Percentiles rank a stretch among this genome's conserved stretches.
Evolutionary conservation across 2,329 filamentous ascomycete genomes (phyloP).

Genomic region (Allantophomopsis lycopodina): DNA sequence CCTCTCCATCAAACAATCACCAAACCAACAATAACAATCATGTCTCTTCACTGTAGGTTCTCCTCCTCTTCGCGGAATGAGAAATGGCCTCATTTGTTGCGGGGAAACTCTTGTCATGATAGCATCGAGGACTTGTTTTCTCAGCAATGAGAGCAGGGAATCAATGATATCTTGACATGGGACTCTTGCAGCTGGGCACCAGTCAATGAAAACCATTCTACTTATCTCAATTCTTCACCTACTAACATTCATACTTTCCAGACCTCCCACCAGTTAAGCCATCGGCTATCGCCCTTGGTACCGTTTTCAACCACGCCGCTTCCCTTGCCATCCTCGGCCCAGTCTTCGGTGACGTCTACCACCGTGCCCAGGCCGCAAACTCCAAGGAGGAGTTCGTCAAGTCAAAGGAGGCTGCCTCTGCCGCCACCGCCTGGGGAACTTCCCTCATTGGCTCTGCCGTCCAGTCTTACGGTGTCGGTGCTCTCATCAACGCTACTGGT

Average conservation of each 20-base stretch:
- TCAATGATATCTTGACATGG: no score
- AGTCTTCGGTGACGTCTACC: conserved; percentile 88
- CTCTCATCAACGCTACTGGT: conserved; percentile 86
- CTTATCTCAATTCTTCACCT: neutral
- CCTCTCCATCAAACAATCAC: conserved; percentile 7
- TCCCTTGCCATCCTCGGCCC: conserved; percentile 80
- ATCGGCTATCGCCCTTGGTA: conserved; percentile 92
- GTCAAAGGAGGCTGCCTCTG: conserved; percentile 81
- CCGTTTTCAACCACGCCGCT: conserved; percentile 85
- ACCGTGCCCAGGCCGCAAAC: conserved; percentile 81
- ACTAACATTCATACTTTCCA: conserved; percentile 3
- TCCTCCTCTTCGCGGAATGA: neutral
- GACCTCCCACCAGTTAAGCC: conserved; percentile 81
- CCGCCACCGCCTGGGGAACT: conserved; percentile 80
- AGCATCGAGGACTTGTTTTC: conserved; percentile 3
- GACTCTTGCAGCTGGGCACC: no score
- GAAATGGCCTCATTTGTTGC: neutral
- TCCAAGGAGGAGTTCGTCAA: conserved; percentile 93
- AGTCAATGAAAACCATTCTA: no score
- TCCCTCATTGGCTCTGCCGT: conserved; percentile 79
- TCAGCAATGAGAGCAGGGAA: neutral
- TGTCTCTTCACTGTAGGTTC: conserved; percentile 16
- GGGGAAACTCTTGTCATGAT: conserved; percentile 3
- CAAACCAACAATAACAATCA: conserved; percentile 9
- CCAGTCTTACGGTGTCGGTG: conserved; percentile 81